These are phyloP conservation scores for Fraxinus velutina DNA, from an alignment of 305 asterid species.

Conservation along the genomic window DNA sequence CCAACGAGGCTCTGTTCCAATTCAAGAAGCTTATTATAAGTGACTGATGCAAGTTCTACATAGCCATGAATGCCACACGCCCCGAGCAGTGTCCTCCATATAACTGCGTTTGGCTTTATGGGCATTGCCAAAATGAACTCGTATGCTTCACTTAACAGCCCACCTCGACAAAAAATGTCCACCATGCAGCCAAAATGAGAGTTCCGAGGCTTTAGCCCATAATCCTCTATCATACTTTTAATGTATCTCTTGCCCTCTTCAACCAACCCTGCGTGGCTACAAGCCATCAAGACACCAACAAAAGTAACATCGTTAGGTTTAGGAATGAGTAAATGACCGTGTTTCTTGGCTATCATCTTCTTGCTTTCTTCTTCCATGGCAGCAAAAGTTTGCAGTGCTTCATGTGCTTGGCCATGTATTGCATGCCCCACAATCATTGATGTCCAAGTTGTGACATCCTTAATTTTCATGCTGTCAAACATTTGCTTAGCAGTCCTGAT, in stretches of 20 bases:
- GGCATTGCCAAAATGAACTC: conserved; percentile 25
- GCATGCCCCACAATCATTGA: conserved; percentile 11
- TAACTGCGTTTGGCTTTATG: conserved; percentile 21
- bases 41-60: conserved; percentile 25
- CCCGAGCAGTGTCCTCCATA: conserved; percentile 28
- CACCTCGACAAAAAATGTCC: conserved; percentile 1
- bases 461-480: conserved; percentile 4
- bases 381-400: conserved; percentile 7
- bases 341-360: neutral
- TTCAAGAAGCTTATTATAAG: conserved; percentile 15
- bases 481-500: conserved; percentile 8
- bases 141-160: conserved; percentile 19
- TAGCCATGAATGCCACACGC: conserved; percentile 23
- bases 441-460: conserved; percentile 17
- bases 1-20: conserved; percentile 15
- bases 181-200: conserved; percentile 9
- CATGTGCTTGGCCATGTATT: conserved; percentile 7
- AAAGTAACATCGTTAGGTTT: conserved; percentile 3
- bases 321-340: neutral
- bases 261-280: conserved; percentile 9
- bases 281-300: conserved; percentile 4
- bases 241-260: conserved; percentile 11
- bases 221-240: neutral
- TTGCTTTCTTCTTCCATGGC: conserved; percentile 11
- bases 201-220: neutral